phyloP scores from a whole-genome alignment of 2,329 filamentous ascomycete genomes.

The Xylaria sp. region DNA sequence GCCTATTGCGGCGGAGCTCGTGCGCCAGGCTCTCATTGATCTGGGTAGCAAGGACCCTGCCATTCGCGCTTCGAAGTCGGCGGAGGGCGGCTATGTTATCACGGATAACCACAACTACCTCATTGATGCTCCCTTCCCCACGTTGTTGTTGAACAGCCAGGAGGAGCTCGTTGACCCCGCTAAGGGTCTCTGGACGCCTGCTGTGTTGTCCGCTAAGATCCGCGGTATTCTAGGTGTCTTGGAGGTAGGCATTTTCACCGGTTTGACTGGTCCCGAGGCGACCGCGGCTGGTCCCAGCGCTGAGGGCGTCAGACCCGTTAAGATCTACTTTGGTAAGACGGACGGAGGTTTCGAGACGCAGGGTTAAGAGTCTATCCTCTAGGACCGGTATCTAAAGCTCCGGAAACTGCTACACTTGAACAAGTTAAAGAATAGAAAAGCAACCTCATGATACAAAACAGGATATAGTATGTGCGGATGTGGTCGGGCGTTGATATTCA shows the following conservation, averaged over 20 bases:
- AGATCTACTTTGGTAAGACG: constrained; percentile 90
- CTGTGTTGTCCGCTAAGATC: constrained; percentile 65
- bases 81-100: constrained; percentile 71
- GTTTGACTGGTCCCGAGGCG: constrained; percentile 68
- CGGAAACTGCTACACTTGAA: too few relatives aligned
- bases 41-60: constrained; percentile 68
- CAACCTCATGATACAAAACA: background rate
- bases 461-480: background rate
- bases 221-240: constrained; percentile 81
- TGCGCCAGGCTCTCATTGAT: constrained; percentile 64
- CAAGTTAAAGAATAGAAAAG: background rate
- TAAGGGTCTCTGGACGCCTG: constrained; percentile 74
- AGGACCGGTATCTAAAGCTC: background rate
- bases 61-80: constrained; percentile 65
- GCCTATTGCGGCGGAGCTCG: constrained; percentile 72
- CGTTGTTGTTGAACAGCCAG: constrained; percentile 53
- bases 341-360: constrained; percentile 58
- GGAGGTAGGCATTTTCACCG: constrained; percentile 87
- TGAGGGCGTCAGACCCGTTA: constrained; percentile 88
- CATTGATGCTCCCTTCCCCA: constrained; percentile 83
- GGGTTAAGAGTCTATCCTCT: constrained; percentile 12
- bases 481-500: background rate
- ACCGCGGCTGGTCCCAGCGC: constrained; percentile 52
- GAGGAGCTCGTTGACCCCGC: constrained; percentile 47
- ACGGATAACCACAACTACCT: constrained; percentile 87